Evolutionary conservation across 805 yeast species (phyloP).

Genomic region (Wickerhamomyces ciferrii): DNA sequence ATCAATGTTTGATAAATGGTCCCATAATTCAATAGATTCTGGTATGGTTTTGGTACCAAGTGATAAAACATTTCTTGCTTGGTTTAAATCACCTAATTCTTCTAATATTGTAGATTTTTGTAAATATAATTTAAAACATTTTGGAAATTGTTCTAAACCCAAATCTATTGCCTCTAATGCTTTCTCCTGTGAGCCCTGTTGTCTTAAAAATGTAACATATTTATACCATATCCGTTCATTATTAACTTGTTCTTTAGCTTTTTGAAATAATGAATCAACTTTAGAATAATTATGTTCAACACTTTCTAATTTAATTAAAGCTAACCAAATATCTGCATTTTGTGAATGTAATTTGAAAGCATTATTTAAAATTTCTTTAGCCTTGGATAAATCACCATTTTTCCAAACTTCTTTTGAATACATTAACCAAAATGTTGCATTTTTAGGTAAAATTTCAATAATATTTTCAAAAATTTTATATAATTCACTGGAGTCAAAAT

Average conservation of each 20-base stretch:
- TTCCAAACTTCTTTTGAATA: constrained; percentile 70
- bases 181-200: constrained; percentile 22
- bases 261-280: constrained; percentile 31
- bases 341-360: constrained; percentile 40
- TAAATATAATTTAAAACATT: constrained; percentile 46
- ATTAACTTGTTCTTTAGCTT: constrained; percentile 30
- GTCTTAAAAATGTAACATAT: constrained; percentile 47
- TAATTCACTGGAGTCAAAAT: constrained; percentile 25
- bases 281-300: constrained; percentile 29
- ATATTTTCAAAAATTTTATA: constrained; percentile 49
- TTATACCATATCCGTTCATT: constrained; percentile 58
- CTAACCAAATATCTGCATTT: constrained; percentile 60
- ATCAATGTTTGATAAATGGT: constrained; percentile 42
- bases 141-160: constrained; percentile 46
- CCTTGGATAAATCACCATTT: constrained; percentile 40
- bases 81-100: constrained; percentile 23
- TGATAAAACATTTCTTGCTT: constrained; percentile 43
- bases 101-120: constrained; percentile 56
- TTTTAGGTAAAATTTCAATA: constrained; percentile 40
- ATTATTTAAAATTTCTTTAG: constrained; percentile 46
- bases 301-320: constrained; percentile 61
- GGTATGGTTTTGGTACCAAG: constrained; percentile 48
- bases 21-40: constrained; percentile 45
- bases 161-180: constrained; percentile 38
- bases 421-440: constrained; percentile 53